A percentile compares a stretch with the other conserved stretches of the same genome.
Evolutionary conservation across 176 grass and related monocot species (phyloP).

Genomic region (Aegilops umbellulata): DNA sequence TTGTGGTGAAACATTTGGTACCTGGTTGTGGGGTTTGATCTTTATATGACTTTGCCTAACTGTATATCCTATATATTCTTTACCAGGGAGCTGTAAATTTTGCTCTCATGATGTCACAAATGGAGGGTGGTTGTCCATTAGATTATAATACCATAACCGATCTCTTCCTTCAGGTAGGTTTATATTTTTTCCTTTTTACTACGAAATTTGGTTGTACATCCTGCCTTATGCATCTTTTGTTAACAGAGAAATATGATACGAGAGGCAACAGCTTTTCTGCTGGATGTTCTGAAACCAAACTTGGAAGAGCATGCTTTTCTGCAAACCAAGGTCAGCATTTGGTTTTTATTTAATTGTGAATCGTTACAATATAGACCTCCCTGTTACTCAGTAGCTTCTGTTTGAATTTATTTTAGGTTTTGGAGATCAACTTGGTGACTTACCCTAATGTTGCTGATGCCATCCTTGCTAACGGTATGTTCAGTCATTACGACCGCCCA

Average conservation of each 20-base stretch:
- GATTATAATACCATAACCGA: conserved; percentile 98
- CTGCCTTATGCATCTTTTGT: conserved; percentile 21
- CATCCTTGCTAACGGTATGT: conserved; percentile 99
- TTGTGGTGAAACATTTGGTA: not conserved
- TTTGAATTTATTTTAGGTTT: conserved; percentile 68
- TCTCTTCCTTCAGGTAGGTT: conserved; percentile 91
- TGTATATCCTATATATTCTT: not conserved
- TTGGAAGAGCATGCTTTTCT: conserved; percentile 93
- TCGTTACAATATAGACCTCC: not conserved
- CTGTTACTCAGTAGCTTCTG: not conserved
- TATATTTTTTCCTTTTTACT: conserved; percentile 1
- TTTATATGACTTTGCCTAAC: conserved; percentile 11
- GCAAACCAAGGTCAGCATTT: conserved; percentile 83
- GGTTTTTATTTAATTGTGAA: not conserved
- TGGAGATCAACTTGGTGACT: conserved; percentile 98
- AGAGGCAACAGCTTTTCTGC: conserved; percentile 93
- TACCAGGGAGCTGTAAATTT: conserved; percentile 91
- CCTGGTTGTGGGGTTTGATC: conserved; percentile 8
- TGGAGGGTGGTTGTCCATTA: conserved; percentile 94
- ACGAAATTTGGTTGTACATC: not conserved
- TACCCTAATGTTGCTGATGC: conserved; percentile 99
- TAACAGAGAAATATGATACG: conserved; percentile 88
- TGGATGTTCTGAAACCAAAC: conserved; percentile 98
- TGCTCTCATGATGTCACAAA: conserved; percentile 99
- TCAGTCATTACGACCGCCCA: conserved; percentile 96